These are phyloP conservation scores for Komagataella phaffii DNA, from an alignment of 805 yeast genomes.

Conservation along the genomic window DNA sequence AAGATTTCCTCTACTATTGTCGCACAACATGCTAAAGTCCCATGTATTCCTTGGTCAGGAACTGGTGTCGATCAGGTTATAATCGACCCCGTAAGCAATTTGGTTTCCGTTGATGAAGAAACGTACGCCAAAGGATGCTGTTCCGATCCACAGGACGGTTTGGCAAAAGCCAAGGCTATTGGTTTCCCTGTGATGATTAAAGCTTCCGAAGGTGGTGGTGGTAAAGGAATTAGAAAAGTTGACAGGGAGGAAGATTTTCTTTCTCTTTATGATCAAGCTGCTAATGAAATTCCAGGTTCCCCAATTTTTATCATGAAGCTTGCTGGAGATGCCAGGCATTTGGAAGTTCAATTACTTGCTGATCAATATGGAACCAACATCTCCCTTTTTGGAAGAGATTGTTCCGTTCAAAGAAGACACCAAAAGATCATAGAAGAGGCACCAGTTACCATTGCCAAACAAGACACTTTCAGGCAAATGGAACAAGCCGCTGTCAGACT, in stretches of 20 bases:
- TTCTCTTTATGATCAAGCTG: conserved; percentile 79
- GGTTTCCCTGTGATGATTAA: conserved; percentile 99
- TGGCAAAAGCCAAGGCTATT: conserved; percentile 68
- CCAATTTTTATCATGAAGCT: conserved; percentile 96
- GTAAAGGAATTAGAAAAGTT: conserved; percentile 98
- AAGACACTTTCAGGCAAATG: conserved; percentile 79
- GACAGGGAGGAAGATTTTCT: conserved; percentile 70
- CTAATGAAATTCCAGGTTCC: conserved; percentile 96
- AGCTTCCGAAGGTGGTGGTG: conserved; percentile 99
- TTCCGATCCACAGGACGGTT: conserved; percentile 76
- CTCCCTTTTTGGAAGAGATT: conserved; percentile 95
- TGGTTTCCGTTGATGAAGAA: conserved; percentile 82
- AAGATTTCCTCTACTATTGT: conserved; percentile 96
- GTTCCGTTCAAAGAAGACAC: conserved; percentile 99
- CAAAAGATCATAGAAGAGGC: conserved; percentile 99
- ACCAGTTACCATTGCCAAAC: conserved; percentile 89
- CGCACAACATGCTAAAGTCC: conserved; percentile 97
- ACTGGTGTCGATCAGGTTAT: conserved; percentile 83
- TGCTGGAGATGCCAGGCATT: conserved; percentile 95
- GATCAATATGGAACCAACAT: conserved; percentile 98
- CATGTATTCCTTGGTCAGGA: conserved; percentile 99
- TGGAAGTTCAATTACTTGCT: conserved; percentile 94
- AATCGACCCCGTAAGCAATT: conserved; percentile 51
- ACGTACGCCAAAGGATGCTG: conserved; percentile 86
- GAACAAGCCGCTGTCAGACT: conserved; percentile 95